A percentile compares a stretch with the other conserved stretches of the same genome.
These are phyloP conservation scores for Hygrophorus russula DNA, from an alignment of 768 basidiomycete genomes.

Conservation along the genomic window DNA sequence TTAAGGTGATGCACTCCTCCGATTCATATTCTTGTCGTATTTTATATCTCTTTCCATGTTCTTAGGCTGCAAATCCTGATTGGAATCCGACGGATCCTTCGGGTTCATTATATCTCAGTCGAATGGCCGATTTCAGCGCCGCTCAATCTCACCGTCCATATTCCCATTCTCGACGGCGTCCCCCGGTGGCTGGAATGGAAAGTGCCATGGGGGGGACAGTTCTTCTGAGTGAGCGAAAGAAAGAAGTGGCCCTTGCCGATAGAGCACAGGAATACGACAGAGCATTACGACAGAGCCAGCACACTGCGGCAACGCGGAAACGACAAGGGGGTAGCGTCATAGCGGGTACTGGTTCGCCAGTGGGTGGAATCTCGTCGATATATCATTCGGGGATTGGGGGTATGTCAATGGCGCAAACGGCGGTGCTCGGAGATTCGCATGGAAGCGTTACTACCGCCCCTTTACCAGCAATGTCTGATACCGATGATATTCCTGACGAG, in stretches of 20 bases:
- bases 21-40: background rate
- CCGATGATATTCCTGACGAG: conserved; percentile 25
- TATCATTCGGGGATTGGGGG: conserved; percentile 30
- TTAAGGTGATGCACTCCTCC: conserved; percentile 44
- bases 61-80: conserved; percentile 81
- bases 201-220: conserved; percentile 16
- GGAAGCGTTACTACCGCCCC: conserved; percentile 28
- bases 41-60: background rate
- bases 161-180: conserved; percentile 20
- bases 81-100: conserved; percentile 91
- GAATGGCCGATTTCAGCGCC: conserved; percentile 63
- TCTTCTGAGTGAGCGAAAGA: conserved; percentile 20
- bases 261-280: conserved; percentile 68
- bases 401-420: conserved; percentile 52
- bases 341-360: conserved; percentile 15
- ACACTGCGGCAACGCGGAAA: conserved; percentile 37
- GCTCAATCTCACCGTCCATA: conserved; percentile 29
- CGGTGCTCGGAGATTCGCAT: conserved; percentile 68
- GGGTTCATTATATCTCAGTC: conserved; percentile 80
- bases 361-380: conserved; percentile 27
- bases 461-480: conserved; percentile 1
- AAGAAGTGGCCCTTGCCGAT: conserved; percentile 31
- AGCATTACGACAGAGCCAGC: conserved; percentile 60
- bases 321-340: conserved; percentile 35
- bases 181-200: conserved; percentile 6